Evolutionary conservation across 1,284 basidiomycete genomes (phyloP).

Genomic region (Cutaneotrichosporon dermatis): DNA sequence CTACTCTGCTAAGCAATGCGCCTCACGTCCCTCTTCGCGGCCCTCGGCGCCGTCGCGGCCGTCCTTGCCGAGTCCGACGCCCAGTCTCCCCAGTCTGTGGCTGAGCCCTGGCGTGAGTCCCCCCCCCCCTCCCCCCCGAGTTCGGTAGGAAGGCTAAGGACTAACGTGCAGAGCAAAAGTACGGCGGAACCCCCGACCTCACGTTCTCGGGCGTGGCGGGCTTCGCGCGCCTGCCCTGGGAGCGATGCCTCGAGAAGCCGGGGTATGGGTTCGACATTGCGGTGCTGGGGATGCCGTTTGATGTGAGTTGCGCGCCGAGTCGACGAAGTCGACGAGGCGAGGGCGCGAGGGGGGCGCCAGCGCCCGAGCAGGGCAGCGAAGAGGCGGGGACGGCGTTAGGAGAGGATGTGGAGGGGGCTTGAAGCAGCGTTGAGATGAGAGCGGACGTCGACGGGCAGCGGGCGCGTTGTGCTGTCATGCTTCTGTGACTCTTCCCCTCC

Average conservation of each 20-base stretch:
- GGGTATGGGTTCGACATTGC: conserved; percentile 50
- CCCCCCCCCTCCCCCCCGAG: too few species aligned
- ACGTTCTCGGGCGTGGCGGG: conserved; percentile 44
- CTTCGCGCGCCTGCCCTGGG: conserved; percentile 45
- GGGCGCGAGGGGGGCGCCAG: too few species aligned
- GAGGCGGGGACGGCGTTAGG: too few species aligned
- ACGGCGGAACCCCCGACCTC: conserved; percentile 38
- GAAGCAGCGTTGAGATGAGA: too few species aligned
- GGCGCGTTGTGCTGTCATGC: too few species aligned
- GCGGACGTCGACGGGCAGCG: too few species aligned
- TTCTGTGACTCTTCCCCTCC: too few species aligned
- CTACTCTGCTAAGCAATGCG: background rate
- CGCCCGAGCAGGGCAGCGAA: too few species aligned
- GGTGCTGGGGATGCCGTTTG: conserved; percentile 45
- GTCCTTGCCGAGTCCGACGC: background rate
- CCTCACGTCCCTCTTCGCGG: background rate
- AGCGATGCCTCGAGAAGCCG: conserved; percentile 38
- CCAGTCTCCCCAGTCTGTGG: too few species aligned
- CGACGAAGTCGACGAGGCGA: too few species aligned
- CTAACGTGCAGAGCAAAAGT: conserved; percentile 23
- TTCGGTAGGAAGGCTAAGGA: too few species aligned
- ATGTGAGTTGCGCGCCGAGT: conserved; percentile 23
- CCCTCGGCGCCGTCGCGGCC: background rate
- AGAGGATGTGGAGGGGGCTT: too few species aligned
- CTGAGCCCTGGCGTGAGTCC: conserved; percentile 17